phyloP scores from a whole-genome alignment of 2,329 filamentous ascomycete species.

The Sporothrix inflata region DNA sequence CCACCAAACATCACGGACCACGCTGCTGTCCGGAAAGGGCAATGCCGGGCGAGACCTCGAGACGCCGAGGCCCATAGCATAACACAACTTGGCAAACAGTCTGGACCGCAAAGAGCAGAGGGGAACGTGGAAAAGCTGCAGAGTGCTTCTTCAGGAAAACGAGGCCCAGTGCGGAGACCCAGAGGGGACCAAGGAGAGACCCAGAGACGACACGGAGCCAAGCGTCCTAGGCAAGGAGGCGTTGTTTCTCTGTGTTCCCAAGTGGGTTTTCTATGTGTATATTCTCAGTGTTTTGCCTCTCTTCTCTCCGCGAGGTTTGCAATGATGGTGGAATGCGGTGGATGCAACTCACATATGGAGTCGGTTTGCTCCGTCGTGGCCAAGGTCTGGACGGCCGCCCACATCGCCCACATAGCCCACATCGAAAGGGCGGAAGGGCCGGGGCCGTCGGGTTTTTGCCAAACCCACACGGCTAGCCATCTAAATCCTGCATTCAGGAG shows the following conservation, averaged over 20 bases:
- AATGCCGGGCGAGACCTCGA: background rate
- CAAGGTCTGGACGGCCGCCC: background rate
- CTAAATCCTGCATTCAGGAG: background rate
- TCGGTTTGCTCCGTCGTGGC: background rate
- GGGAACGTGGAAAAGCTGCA: background rate
- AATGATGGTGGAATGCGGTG: background rate
- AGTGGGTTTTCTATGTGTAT: no score
- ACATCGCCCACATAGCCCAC: background rate
- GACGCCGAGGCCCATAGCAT: no score
- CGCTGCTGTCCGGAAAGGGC: background rate
- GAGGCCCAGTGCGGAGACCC: background rate
- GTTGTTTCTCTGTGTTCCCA: background rate
- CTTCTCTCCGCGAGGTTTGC: background rate
- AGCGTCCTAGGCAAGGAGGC: background rate
- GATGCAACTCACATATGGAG: background rate
- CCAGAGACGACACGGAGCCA: background rate
- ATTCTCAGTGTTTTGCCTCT: background rate
- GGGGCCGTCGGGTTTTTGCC: background rate
- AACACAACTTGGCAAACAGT: no score
- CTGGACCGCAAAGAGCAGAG: background rate
- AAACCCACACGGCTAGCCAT: background rate
- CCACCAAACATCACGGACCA: background rate
- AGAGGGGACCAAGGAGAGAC: no score
- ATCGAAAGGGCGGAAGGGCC: background rate
- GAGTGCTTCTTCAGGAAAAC: background rate